These are phyloP conservation scores for Tremella yokohamensis DNA, from an alignment of 768 basidiomycete genomes.

Conservation along the genomic window DNA sequence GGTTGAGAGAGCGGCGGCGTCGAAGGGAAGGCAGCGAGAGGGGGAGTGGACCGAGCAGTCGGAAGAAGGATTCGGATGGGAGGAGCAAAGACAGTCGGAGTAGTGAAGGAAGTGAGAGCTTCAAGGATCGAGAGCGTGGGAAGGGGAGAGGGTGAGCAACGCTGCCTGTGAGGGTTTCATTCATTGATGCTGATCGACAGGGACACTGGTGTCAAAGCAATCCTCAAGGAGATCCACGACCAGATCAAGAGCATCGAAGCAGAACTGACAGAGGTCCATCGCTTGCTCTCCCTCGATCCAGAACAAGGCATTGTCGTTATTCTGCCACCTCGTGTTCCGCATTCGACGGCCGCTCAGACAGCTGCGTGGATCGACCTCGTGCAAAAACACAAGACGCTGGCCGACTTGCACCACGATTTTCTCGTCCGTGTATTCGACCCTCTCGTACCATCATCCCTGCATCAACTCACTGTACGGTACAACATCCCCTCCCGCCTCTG, in stretches of 20 bases:
- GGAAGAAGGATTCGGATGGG: conserved; percentile 33
- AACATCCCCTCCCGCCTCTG: conserved; percentile 92
- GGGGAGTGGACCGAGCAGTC: conserved; percentile 28
- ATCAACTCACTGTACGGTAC: conserved; percentile 86
- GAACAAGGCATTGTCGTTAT: conserved; percentile 33
- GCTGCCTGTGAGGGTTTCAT: background rate
- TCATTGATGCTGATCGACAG: conserved; percentile 49
- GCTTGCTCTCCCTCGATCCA: conserved; percentile 62
- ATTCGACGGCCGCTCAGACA: conserved; percentile 19
- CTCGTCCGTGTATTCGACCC: conserved; percentile 81
- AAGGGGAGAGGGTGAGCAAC: conserved; percentile 49
- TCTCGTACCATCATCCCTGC: conserved; percentile 78
- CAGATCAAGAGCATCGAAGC: conserved; percentile 74
- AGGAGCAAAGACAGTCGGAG: conserved; percentile 41
- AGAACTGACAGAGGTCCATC: conserved; percentile 72
- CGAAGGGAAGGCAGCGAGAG: conserved; percentile 51
- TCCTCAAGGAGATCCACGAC: conserved; percentile 62
- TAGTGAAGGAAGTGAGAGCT: conserved; percentile 51
- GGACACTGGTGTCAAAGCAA: conserved; percentile 54
- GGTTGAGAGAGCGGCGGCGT: conserved; percentile 46
- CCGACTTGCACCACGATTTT: conserved; percentile 83
- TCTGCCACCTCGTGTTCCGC: conserved; percentile 18
- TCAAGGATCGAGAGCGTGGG: conserved; percentile 51
- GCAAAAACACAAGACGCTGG: conserved; percentile 82
- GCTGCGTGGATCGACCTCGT: conserved; percentile 52